phyloP scores from a whole-genome alignment of 2,329 filamentous ascomycete species.

The Fusarium chuoi region DNA sequence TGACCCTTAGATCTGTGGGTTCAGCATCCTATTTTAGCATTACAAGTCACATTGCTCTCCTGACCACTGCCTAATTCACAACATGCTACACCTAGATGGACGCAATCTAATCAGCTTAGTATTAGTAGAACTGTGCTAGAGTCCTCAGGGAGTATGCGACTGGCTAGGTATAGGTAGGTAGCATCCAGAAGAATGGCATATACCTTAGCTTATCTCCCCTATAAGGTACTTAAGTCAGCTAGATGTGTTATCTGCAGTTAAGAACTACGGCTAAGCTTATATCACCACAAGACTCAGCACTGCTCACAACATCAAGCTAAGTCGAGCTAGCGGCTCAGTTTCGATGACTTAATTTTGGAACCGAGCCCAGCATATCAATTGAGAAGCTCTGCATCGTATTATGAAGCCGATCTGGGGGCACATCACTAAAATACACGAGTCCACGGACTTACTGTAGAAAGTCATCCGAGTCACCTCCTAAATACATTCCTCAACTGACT shows the following conservation, averaged over 20 bases:
- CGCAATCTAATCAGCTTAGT: too few species aligned
- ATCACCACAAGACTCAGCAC: too few species aligned
- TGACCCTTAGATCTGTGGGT: background rate
- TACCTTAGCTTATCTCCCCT: background rate
- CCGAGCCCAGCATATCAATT: background rate
- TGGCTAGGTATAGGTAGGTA: too few species aligned
- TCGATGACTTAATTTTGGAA: background rate
- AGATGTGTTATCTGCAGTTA: too few species aligned
- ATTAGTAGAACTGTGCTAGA: too few species aligned
- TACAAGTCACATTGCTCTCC: too few species aligned
- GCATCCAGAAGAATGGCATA: background rate
- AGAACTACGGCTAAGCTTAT: too few species aligned
- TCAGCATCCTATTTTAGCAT: too few species aligned
- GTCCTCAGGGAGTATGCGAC: too few species aligned
- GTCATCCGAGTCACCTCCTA: background rate
- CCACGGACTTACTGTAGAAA: background rate
- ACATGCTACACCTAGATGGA: too few species aligned
- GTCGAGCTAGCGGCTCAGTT: too few species aligned
- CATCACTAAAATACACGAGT: background rate
- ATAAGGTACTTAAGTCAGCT: background rate
- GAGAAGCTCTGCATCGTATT: background rate
- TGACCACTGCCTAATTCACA: too few species aligned
- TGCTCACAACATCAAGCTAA: background rate
- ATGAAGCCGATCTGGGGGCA: background rate
- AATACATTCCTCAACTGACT: background rate